A percentile compares a stretch with the other conserved stretches of the same genome.
Conservation (phyloP, 176 grass and related monocot species). For the Triticum monococcum region DNA sequence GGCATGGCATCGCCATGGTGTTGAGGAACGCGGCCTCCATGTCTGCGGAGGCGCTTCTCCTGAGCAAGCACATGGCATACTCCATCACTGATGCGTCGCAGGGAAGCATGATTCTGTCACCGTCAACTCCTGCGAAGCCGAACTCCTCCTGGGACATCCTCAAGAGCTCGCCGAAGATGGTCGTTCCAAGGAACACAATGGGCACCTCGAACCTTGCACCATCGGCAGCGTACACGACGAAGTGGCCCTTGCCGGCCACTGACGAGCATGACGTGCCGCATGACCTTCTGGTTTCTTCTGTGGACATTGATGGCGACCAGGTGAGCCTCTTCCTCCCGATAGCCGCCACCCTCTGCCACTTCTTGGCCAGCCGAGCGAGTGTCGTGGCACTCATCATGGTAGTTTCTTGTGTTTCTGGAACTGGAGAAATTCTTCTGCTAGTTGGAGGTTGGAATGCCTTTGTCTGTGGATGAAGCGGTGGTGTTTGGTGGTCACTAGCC, state of each 20-base stretch:
- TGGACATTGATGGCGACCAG: no score
- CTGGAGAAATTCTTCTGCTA: background rate
- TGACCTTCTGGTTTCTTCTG: background rate
- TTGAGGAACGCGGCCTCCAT: slow-evolving; percentile 47
- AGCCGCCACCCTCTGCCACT: slow-evolving; percentile 35
- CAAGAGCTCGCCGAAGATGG: slow-evolving; percentile 42
- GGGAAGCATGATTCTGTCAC: no score
- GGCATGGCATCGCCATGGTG: slow-evolving; percentile 28
- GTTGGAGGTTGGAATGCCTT: no score
- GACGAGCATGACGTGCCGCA: no score
- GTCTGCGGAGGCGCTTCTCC: slow-evolving; percentile 31
- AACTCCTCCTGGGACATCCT: slow-evolving; percentile 58
- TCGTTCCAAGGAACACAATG: slow-evolving; percentile 28
- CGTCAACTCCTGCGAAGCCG: slow-evolving; percentile 23
- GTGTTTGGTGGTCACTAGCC: background rate
- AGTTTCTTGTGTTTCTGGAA: background rate
- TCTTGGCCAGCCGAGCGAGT: slow-evolving; percentile 3
- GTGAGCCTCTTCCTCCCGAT: slow-evolving; percentile 47
- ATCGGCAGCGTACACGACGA: slow-evolving; percentile 33
- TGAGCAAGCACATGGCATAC: slow-evolving; percentile 47
- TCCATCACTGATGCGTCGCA: no score
- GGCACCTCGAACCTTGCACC: slow-evolving; percentile 47
- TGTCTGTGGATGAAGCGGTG: background rate
- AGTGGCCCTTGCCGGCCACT: slow-evolving; percentile 26
- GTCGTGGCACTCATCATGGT: slow-evolving; percentile 13